Base-by-base conservation (phyloP, 805 yeast species). In the Cyberlindnera japonica region DNA sequence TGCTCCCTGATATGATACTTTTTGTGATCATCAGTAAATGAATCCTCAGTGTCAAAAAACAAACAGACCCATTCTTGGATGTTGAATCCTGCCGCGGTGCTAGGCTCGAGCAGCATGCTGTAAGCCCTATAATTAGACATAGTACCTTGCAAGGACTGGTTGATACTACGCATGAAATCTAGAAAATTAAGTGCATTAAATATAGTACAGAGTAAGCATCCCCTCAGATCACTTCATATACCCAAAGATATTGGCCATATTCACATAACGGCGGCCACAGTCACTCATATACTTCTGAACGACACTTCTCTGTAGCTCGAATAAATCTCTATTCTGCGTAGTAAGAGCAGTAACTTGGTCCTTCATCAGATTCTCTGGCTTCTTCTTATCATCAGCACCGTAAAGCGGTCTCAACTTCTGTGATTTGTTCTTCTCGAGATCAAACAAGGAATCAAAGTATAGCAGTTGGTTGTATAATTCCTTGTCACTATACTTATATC, bases 221-320 rank as follows among this genome's bases (percentile, higher is more conserved):
- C 13, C 19, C 16, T 16, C n/a, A n/a, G n/a, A 13, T 39, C 39
- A 41, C 35, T 37, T 49, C 55, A 77, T 75, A 48, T 75, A 77
- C 37, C 73, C 82, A 61, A 90, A 90, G n/a, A 90, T 80, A 17
- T 76, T 66, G 8, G 80, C 79, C 85, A 91, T 80, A 58, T 87
- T 85, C 37, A 90, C 97, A 61, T 79, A 89, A 36, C 96, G 72
- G 50, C 96, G 80, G 5, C 95, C 97, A 64, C 91, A 84, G 47
- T 84, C 84, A 37, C 70, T 69, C 50, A 91, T 63, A 53, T 90
- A 91, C 61, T 79, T 80, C 49, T 78, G 75, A 1, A 84, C 84
- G 2, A 87, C 81, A 10, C 68, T 66, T 34, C 73, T 69, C 47
- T 77, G 75, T 6, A 63, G 51, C 14, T 61, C 73, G 53, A 89